Conservation (phyloP, 371 early-diverging fungal species). For the Apophysomyces variabilis region DNA sequence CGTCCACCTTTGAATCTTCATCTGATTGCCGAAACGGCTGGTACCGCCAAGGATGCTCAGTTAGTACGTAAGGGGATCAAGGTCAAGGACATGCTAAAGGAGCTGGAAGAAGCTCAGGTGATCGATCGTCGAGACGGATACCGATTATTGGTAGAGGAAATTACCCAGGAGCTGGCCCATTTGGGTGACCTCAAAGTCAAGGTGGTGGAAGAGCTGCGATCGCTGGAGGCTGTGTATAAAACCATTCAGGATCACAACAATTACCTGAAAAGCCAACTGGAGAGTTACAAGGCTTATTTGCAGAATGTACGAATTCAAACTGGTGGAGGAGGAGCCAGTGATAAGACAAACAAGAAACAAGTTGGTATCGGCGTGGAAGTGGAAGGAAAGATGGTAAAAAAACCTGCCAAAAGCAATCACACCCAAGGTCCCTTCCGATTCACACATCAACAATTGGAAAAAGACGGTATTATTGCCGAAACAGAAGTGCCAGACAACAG, state of each 20-base stretch:
- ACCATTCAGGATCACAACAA: slow-evolving; percentile 93
- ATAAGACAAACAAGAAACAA: slow-evolving; percentile 41
- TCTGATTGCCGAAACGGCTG: slow-evolving; percentile 84
- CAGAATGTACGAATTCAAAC: slow-evolving; percentile 88
- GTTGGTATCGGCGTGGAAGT: slow-evolving; percentile 58
- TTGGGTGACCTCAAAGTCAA: slow-evolving; percentile 85
- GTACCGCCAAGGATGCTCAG: slow-evolving; percentile 79
- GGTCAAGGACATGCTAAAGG: slow-evolving; percentile 87
- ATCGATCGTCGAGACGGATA: slow-evolving; percentile 74
- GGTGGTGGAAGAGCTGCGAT: slow-evolving; percentile 75
- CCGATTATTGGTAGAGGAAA: slow-evolving; percentile 81
- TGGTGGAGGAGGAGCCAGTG: slow-evolving; percentile 44
- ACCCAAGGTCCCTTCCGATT: slow-evolving; percentile 75
- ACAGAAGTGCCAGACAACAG: slow-evolving; percentile 88
- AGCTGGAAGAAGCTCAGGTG: slow-evolving; percentile 74
- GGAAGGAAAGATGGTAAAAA: slow-evolving; percentile 23
- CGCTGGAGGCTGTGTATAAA: slow-evolving; percentile 83
- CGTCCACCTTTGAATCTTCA: slow-evolving; percentile 58
- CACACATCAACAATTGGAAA: slow-evolving; percentile 84
- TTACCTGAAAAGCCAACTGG: slow-evolving; percentile 83
- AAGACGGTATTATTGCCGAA: slow-evolving; percentile 88
- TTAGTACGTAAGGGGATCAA: slow-evolving; percentile 92
- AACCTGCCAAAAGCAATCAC: slow-evolving; percentile 41
- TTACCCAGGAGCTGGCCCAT: slow-evolving; percentile 81
- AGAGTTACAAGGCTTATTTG: slow-evolving; percentile 90